phyloP scores from a whole-genome alignment of 768 basidiomycete genomes.

The Royoungia palumana region DNA sequence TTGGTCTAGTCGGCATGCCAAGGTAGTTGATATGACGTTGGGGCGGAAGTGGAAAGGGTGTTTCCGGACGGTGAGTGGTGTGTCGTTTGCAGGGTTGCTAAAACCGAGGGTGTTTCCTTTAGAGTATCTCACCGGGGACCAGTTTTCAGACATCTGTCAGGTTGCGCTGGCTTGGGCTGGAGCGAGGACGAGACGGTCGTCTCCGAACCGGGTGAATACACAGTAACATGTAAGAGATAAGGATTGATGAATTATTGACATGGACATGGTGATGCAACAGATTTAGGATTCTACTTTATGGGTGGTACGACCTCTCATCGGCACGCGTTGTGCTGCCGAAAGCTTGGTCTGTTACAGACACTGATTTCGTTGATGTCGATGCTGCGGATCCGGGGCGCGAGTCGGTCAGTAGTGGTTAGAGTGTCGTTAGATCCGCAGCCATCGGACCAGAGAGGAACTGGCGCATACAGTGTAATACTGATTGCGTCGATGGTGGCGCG shows the following conservation, averaged over 20 bases:
- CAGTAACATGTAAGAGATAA: conserved; percentile 64
- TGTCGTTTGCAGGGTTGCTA: not conserved
- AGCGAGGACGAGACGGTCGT: conserved; percentile 40
- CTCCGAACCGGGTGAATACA: conserved; percentile 57
- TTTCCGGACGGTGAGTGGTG: conserved; percentile 44
- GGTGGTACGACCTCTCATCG: conserved; percentile 42
- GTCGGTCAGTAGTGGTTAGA: conserved; percentile 63
- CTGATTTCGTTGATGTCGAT: conserved; percentile 54
- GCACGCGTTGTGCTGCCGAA: conserved; percentile 57
- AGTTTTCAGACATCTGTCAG: conserved; percentile 54
- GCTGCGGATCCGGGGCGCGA: conserved; percentile 63
- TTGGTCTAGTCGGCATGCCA: conserved; percentile 31
- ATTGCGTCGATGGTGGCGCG: conserved; percentile 67
- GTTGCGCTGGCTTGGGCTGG: conserved; percentile 45
- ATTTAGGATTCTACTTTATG: conserved; percentile 45
- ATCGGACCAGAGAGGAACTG: conserved; percentile 66
- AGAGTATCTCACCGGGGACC: conserved; percentile 65
- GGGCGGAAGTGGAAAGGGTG: conserved; percentile 34
- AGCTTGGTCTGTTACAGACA: conserved; percentile 53
- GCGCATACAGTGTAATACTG: conserved; percentile 70
- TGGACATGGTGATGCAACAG: not conserved
- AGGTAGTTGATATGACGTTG: conserved; percentile 51
- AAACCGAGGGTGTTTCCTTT: conserved; percentile 22
- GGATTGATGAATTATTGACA: not conserved
- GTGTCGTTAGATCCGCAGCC: conserved; percentile 70